A percentile compares a stretch with the other conserved stretches of the same genome.
Conservation (phyloP, 371 early-diverging fungal species). For the Mortierella sp. region DNA sequence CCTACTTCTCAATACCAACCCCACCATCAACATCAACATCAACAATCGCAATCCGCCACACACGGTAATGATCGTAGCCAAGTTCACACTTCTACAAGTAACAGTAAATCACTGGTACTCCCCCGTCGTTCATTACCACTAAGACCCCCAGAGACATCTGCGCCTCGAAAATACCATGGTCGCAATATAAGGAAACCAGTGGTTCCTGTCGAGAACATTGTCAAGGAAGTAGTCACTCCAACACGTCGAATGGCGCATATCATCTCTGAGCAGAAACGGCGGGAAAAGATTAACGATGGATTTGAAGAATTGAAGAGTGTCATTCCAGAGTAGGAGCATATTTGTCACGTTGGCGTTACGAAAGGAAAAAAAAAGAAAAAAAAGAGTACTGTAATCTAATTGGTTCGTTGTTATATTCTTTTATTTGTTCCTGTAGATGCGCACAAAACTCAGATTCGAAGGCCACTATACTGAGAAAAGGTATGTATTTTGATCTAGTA, state of each 20-base stretch:
- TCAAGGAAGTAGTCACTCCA: constrained; percentile 32
- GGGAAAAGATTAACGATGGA: constrained; percentile 61
- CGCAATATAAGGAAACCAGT: constrained; percentile 35
- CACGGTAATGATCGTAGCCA: constrained; percentile 2
- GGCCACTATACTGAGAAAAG: not conserved
- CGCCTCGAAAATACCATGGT: constrained; percentile 39
- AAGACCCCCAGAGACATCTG: constrained; percentile 28
- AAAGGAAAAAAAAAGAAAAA: not conserved
- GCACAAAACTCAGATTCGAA: not conserved
- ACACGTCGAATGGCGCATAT: constrained; percentile 60
- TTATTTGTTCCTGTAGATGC: not conserved
- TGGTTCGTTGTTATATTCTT: not conserved
- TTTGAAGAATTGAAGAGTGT: constrained; percentile 59
- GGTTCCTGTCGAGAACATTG: constrained; percentile 15
- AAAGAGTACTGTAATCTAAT: not conserved
- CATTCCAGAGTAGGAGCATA: constrained; percentile 43
- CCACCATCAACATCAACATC: constrained; percentile 6
- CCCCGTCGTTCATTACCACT: constrained; percentile 26
- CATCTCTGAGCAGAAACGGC: constrained; percentile 58
- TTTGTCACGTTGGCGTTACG: not conserved
- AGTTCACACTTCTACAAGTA: not conserved
- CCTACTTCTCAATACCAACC: not conserved
- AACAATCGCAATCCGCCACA: constrained; percentile 6
- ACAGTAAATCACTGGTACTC: constrained; percentile 15
- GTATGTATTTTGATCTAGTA: not conserved